phyloP scores from a whole-genome alignment of 352 stramenopile genomes.

The Phytophthora melonis region DNA sequence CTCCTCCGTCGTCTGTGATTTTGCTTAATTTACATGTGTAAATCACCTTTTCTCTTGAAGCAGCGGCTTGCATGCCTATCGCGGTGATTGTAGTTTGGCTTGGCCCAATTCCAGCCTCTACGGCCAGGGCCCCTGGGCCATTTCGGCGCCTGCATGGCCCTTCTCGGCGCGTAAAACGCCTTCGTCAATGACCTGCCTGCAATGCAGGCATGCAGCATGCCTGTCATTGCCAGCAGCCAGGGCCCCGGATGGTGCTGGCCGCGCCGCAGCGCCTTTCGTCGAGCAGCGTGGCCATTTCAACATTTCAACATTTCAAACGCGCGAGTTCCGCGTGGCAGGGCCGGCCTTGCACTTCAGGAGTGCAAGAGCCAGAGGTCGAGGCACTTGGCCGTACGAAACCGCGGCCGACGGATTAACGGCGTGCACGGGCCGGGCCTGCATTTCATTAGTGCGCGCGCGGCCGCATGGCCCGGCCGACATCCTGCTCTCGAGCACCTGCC shows the following conservation, averaged over 20 bases:
- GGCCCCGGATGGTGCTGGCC: not conserved
- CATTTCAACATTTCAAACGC: slow-evolving; percentile 10
- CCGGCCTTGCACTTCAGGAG: slow-evolving; percentile 41
- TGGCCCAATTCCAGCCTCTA: not conserved
- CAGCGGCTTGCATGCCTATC: not conserved
- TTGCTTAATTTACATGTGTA: too few species aligned
- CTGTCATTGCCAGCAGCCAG: not conserved
- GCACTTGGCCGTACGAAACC: slow-evolving; percentile 21
- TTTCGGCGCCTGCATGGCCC: slow-evolving; percentile 11
- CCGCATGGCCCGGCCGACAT: not conserved
- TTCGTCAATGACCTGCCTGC: slow-evolving; percentile 15
- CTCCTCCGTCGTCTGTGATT: too few species aligned
- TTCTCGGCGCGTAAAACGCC: slow-evolving; percentile 7
- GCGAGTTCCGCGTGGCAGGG: slow-evolving; percentile 10
- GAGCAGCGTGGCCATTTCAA: too few species aligned
- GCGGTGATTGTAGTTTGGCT: slow-evolving; percentile 9
- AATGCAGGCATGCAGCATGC: not conserved
- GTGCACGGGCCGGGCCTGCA: slow-evolving; percentile 14
- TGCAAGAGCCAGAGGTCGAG: slow-evolving; percentile 24
- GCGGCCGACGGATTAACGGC: slow-evolving; percentile 19
- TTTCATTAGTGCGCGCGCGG: slow-evolving; percentile 31
- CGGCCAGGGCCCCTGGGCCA: too few species aligned
- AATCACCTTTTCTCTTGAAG: not conserved
- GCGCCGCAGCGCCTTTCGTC: not conserved
- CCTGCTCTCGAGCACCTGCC: not conserved